A percentile compares a stretch with the other conserved stretches of the same genome.
phyloP scores from a whole-genome alignment of 805 yeast genomes.

The Cephaloascus albidus region DNA sequence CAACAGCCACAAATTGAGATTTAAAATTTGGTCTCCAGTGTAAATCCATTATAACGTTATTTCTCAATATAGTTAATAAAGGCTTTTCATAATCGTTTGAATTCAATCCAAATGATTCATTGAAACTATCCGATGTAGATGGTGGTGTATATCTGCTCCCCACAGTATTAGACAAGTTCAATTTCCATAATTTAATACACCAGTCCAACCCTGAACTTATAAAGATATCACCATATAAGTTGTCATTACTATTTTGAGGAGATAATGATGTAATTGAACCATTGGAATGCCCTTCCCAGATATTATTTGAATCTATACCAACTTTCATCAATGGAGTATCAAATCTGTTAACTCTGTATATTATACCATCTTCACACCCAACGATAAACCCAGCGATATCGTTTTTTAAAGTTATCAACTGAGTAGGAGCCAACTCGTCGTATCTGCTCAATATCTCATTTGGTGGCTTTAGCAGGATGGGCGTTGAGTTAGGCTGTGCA shows the following conservation, averaged over 20 bases:
- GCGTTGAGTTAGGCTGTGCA: conserved; percentile 11
- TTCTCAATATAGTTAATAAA: conserved; percentile 9
- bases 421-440: conserved; percentile 19
- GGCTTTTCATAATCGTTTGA: conserved; percentile 5
- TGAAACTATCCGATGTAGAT: background rate
- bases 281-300: conserved; percentile 14
- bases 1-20: conserved; percentile 21
- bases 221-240: background rate
- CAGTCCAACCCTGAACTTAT: conserved; percentile 20
- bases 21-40: conserved; percentile 23
- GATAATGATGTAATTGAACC: conserved; percentile 22
- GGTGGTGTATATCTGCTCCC: background rate
- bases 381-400: conserved; percentile 18
- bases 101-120: background rate
- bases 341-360: conserved; percentile 18
- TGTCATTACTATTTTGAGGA: conserved; percentile 4
- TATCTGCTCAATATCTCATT: conserved; percentile 13
- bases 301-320: conserved; percentile 8
- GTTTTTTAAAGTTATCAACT: conserved; percentile 10
- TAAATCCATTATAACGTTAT: conserved; percentile 21
- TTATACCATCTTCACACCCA: conserved; percentile 25
- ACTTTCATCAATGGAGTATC: conserved; percentile 10
- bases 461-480: conserved; percentile 16
- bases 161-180: background rate
- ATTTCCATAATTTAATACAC: conserved; percentile 20